These are phyloP conservation scores for Sporopachydermia cereana DNA, from an alignment of 1,139 yeast genomes.

Conservation along the genomic window DNA sequence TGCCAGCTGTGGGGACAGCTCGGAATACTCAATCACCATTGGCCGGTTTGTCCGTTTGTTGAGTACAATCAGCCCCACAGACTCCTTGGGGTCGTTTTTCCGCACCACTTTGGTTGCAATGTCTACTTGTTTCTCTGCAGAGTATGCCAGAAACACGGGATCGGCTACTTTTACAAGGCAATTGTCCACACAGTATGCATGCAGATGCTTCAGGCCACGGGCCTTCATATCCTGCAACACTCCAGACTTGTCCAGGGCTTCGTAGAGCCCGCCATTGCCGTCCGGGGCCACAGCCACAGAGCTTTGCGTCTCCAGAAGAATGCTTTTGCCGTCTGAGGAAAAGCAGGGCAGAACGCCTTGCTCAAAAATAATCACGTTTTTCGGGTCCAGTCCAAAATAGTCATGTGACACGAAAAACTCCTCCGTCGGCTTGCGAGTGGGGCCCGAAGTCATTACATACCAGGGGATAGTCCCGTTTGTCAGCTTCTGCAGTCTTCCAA, in stretches of 20 bases:
- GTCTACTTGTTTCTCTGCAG: conserved; percentile 48
- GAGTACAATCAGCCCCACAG: conserved; percentile 84
- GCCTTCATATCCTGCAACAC: conserved; percentile 53
- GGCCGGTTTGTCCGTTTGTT: conserved; percentile 53
- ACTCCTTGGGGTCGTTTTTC: conserved; percentile 76
- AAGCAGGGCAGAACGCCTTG: conserved; percentile 96
- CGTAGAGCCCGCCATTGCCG: conserved; percentile 95
- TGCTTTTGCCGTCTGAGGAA: conserved; percentile 52
- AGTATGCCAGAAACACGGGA: conserved; percentile 84
- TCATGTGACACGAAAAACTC: conserved; percentile 45
- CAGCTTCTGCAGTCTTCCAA: conserved; percentile 48
- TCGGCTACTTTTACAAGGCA: conserved; percentile 89
- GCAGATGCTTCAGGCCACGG: conserved; percentile 80
- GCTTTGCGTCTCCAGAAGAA: conserved; percentile 46
- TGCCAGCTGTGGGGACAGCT: conserved; percentile 67
- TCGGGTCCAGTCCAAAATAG: conserved; percentile 55
- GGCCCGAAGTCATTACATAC: conserved; percentile 95
- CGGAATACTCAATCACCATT: conserved; percentile 91
- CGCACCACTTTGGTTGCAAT: conserved; percentile 93
- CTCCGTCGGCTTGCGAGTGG: conserved; percentile 74
- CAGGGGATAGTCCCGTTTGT: conserved; percentile 50
- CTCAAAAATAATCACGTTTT: conserved; percentile 68
- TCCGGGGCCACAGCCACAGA: conserved; percentile 82
- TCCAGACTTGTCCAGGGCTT: conserved; percentile 58
- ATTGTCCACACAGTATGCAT: conserved; percentile 96